Base-by-base conservation (phyloP, 2,329 filamentous ascomycete genomes). In the Ampelomyces quisqualis region DNA sequence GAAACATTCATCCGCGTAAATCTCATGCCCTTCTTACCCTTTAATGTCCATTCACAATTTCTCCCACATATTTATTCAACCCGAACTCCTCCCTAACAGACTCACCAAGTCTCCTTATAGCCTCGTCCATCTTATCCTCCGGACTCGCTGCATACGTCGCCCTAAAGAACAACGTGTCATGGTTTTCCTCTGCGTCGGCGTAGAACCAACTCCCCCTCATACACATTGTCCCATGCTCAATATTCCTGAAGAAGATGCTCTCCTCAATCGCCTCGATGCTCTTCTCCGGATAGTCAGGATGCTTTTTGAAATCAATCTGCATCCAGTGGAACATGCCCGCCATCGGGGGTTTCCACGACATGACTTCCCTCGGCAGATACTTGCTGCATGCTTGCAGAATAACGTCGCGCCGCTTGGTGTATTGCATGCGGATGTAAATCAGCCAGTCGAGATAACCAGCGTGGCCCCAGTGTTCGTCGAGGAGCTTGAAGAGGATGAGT, bases 241-340 rank as follows among this genome's bases (percentile, higher is more conserved):
- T 84, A 49, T 84, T 84, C 1, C 79, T 76, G 56, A 86, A 70
- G 75, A 95, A 97, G 30, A 98, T 89, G 40, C 87, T 82, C 57
- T 95, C 84, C 69, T 98, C 93, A 28, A 98, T 77, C 7, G 67
- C 80, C 17, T 79, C 66, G 32, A 88, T 73, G 34, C 69, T 72
- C 51, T 66, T 65, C 7, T 60, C 70, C 2, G 66, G 64, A 23
- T 76, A 76, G 9, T 78, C 69, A 0, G 87, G 87, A 57, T 91
- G 87, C 47, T 78, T 76, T 14, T 71, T 74, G 58, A 81, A 80
- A 55, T 88, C 78, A 13, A 93, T 72, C 37, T 79, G 75, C 43
- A 93, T 71, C 88, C 88, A 93, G 62, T 88, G 85, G 79, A 98
- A 98, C 93, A 98, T 98, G 64, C 91, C 91, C 1, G 90, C 88